Evolutionary conservation across 148 eudicot genomes (phyloP).

Genomic region (Mesembryanthemum crystallinum): DNA sequence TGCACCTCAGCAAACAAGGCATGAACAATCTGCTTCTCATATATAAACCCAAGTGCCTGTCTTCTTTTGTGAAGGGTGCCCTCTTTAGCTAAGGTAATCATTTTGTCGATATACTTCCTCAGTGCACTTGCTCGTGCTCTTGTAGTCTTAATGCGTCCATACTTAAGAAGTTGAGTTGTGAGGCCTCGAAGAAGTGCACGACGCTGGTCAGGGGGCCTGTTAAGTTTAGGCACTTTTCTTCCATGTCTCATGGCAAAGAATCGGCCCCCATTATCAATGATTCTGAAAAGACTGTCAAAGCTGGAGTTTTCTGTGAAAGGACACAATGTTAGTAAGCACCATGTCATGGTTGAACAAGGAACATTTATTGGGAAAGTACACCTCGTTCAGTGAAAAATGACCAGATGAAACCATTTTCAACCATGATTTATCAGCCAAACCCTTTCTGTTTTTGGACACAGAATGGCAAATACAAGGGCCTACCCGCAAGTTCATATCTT

Average conservation of each 20-base stretch:
- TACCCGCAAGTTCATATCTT: not conserved
- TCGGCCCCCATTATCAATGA: constrained; percentile 53
- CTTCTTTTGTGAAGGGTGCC: constrained; percentile 90
- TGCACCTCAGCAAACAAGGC: constrained; percentile 86
- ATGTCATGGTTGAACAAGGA: not conserved
- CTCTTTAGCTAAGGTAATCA: constrained; percentile 90
- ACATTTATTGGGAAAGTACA: not conserved
- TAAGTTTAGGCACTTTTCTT: constrained; percentile 71
- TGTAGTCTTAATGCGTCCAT: constrained; percentile 84
- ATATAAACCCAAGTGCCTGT: constrained; percentile 87
- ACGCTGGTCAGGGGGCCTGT: constrained; percentile 88
- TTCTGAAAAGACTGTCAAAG: constrained; percentile 41
- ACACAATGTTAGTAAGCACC: constrained; percentile 3
- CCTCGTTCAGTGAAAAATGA: not conserved
- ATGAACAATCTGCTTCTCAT: constrained; percentile 84
- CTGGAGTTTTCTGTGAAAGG: constrained; percentile 42
- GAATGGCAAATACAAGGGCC: not conserved
- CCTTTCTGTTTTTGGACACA: not conserved
- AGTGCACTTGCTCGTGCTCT: constrained; percentile 81
- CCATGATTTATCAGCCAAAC: not conserved
- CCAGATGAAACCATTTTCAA: not conserved
- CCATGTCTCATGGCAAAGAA: constrained; percentile 83
- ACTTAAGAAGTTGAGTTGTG: constrained; percentile 83
- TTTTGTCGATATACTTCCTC: constrained; percentile 77
- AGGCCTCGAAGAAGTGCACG: constrained; percentile 75